Evolutionary conservation across 108 stramenopile genomes (phyloP).

Genomic region (Skeletonema menzelii): DNA sequence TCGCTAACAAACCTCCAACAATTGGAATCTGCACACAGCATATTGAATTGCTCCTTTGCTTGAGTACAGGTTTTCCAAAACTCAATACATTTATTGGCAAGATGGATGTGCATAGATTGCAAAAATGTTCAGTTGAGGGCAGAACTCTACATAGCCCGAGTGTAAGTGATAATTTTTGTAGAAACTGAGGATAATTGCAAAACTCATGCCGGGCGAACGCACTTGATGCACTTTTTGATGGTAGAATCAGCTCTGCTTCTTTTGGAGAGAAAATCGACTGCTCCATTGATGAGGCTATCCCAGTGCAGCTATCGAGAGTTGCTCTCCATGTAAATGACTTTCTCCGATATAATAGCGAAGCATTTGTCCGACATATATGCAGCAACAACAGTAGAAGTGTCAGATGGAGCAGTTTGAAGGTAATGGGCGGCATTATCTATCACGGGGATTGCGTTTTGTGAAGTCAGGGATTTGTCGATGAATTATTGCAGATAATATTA

Average conservation of each 20-base stretch:
- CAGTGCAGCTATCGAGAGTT: slow-evolving; percentile 7
- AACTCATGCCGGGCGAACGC: slow-evolving; percentile 4
- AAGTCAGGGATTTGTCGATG: too few relatives aligned
- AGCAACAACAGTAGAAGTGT: background rate
- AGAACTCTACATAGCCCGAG: slow-evolving; percentile 9
- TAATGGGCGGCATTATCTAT: background rate
- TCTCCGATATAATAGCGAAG: background rate
- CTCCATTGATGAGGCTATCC: slow-evolving; percentile 9
- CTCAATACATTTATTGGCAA: slow-evolving; percentile 5
- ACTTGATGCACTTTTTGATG: background rate
- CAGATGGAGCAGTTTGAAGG: background rate
- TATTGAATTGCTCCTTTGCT: background rate
- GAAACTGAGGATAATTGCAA: slow-evolving; percentile 13
- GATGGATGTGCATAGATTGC: slow-evolving; percentile 8
- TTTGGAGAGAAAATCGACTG: background rate
- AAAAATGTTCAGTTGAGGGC: background rate
- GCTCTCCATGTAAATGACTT: slow-evolving; percentile 14
- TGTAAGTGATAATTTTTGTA: slow-evolving; percentile 5
- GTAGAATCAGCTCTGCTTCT: background rate
- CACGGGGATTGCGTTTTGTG: too few relatives aligned
- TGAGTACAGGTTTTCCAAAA: background rate
- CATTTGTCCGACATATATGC: background rate
- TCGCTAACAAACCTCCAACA: slow-evolving; percentile 10
- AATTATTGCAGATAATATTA: too few relatives aligned
- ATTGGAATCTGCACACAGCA: slow-evolving; percentile 11